phyloP scores from a whole-genome alignment of 2,329 filamentous ascomycete species.

The Xylaria sp. region DNA sequence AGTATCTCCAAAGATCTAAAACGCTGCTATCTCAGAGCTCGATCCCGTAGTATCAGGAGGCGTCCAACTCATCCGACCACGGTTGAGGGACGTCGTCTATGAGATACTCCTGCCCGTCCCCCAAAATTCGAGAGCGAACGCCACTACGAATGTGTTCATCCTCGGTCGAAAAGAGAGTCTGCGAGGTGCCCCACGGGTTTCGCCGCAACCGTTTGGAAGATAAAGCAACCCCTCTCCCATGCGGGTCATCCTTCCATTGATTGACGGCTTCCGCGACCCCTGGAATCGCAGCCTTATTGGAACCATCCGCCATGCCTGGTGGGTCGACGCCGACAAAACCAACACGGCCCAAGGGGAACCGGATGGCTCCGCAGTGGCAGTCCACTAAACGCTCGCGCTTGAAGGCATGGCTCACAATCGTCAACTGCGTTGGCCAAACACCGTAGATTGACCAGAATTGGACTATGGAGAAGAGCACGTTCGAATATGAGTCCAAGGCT shows the following conservation, averaged over 20 bases:
- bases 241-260: constrained; percentile 59
- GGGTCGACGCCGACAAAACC: constrained; percentile 70
- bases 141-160: constrained; percentile 45
- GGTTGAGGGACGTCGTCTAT: constrained; percentile 47
- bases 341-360: constrained; percentile 53
- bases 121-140: constrained; percentile 43
- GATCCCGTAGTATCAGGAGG: background rate
- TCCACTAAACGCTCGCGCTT: constrained; percentile 68
- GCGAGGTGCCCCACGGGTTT: constrained; percentile 55
- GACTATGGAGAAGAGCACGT: constrained; percentile 75
- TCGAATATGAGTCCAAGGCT: constrained; percentile 86
- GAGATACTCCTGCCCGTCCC: constrained; percentile 48
- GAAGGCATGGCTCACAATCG: constrained; percentile 72
- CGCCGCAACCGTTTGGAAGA: constrained; percentile 54
- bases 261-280: constrained; percentile 51
- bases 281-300: constrained; percentile 48
- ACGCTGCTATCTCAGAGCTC: background rate
- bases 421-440: constrained; percentile 62
- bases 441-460: constrained; percentile 58
- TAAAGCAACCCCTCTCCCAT: constrained; percentile 53
- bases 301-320: constrained; percentile 48
- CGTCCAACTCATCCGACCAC: constrained; percentile 42
- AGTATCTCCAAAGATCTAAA: constrained; percentile 36
- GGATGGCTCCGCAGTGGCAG: constrained; percentile 68
- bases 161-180: constrained; percentile 50